phyloP scores from a whole-genome alignment of 176 grass and related monocot genomes.

The Aechmea fasciata region DNA sequence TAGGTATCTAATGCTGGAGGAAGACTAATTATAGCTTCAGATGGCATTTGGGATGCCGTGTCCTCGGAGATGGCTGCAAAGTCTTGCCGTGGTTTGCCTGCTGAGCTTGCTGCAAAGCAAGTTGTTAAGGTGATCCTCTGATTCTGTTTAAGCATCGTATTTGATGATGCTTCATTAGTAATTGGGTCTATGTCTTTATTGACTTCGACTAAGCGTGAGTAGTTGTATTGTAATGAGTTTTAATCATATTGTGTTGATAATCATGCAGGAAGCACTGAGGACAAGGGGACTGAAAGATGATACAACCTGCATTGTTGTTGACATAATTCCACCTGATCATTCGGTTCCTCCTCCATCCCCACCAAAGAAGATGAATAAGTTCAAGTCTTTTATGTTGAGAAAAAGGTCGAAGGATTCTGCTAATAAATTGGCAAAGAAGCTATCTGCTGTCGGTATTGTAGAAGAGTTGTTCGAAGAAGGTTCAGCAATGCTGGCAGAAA shows the following conservation, averaged over 20 bases:
- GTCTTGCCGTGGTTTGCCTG: constrained; percentile 80
- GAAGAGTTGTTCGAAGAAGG: constrained; percentile 97
- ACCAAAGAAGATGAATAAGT: constrained; percentile 77
- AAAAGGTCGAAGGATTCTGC: constrained; percentile 52
- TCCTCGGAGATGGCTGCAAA: constrained; percentile 75
- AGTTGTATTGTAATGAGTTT: background rate
- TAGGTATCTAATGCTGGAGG: constrained; percentile 82
- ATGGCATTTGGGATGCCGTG: constrained; percentile 94
- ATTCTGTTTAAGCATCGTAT: background rate
- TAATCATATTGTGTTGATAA: constrained; percentile 1
- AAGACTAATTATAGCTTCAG: constrained; percentile 95
- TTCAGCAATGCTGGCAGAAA: constrained; percentile 88
- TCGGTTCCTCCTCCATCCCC: constrained; percentile 42
- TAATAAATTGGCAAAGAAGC: constrained; percentile 70
- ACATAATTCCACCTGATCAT: constrained; percentile 76
- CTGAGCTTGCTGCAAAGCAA: constrained; percentile 92
- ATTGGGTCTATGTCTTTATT: background rate
- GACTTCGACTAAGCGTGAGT: background rate
- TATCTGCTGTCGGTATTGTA: constrained; percentile 45
- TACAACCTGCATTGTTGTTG: constrained; percentile 91
- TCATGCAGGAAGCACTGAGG: constrained; percentile 75
- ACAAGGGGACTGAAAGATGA: constrained; percentile 93
- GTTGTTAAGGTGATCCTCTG: constrained; percentile 64
- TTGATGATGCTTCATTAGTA: background rate
- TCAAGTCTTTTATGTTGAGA: constrained; percentile 66